Evolutionary conservation across 2,329 filamentous ascomycete genomes (phyloP).

Genomic region (Colletotrichum tropicicola): DNA sequence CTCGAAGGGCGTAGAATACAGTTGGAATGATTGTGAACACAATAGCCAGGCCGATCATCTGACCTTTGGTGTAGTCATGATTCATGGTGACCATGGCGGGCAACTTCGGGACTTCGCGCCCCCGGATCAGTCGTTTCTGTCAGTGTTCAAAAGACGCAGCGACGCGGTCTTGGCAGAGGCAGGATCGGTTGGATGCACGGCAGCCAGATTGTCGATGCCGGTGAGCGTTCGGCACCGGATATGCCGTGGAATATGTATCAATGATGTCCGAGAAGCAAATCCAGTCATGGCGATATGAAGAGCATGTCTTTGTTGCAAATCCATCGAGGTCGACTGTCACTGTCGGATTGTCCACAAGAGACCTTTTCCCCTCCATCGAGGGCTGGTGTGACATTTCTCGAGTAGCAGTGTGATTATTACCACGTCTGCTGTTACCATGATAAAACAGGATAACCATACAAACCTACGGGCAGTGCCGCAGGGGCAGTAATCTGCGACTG

Average conservation of each 20-base stretch:
- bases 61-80: constrained; percentile 25
- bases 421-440: not conserved
- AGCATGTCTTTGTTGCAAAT: not conserved
- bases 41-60: constrained; percentile 28
- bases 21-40: constrained; percentile 26
- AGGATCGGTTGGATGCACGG: not conserved
- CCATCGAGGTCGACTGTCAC: too few species aligned
- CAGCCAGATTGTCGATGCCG: not conserved
- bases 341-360: too few species aligned
- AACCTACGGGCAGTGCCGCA: not conserved
- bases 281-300: not conserved
- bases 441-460: not conserved
- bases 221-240: not conserved
- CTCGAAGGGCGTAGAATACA: constrained; percentile 17
- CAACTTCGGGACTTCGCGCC: not conserved
- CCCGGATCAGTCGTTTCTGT: not conserved
- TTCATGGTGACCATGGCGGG: constrained; percentile 14
- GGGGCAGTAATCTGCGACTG: not conserved
- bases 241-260: not conserved
- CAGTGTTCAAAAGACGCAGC: not conserved
- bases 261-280: not conserved
- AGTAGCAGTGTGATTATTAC: too few species aligned
- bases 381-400: too few species aligned
- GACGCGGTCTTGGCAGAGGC: not conserved
- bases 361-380: too few species aligned